Evolutionary conservation across 352 stramenopile species (phyloP).

Genomic region (Aphanomyces stellatus): DNA sequence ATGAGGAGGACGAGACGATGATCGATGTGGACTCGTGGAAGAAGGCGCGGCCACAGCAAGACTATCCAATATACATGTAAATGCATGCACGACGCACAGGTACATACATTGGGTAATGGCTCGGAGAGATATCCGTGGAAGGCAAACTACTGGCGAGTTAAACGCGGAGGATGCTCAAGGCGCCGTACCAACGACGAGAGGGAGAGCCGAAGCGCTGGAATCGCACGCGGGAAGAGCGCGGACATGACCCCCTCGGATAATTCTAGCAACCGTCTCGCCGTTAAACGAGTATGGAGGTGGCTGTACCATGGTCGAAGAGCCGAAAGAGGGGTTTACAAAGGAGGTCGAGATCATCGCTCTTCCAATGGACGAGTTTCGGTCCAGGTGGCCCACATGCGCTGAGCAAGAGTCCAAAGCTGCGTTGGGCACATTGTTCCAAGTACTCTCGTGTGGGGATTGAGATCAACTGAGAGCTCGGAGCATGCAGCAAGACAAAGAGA

Average conservation of each 20-base stretch:
- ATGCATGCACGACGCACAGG: background rate
- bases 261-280: background rate
- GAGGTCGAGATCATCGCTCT: background rate
- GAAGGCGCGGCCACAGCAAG: background rate
- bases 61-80: background rate
- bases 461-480: background rate
- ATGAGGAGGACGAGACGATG: background rate
- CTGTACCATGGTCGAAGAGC: background rate
- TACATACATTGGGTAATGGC: background rate
- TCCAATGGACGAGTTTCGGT: conserved; percentile 1
- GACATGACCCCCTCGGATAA: background rate
- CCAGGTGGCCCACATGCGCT: background rate
- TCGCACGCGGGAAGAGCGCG: background rate
- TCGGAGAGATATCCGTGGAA: background rate
- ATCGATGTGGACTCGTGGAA: background rate
- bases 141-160: background rate
- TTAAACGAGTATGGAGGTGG: background rate
- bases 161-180: background rate
- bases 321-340: background rate
- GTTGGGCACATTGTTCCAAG: background rate
- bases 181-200: background rate
- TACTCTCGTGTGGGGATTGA: background rate
- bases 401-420: background rate
- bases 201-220: background rate
- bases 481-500: conserved; percentile 11